A percentile compares a stretch with the other conserved stretches of the same genome.
Conservation (phyloP, 2,329 filamentous ascomycete genomes). For the Colletotrichum horii region DNA sequence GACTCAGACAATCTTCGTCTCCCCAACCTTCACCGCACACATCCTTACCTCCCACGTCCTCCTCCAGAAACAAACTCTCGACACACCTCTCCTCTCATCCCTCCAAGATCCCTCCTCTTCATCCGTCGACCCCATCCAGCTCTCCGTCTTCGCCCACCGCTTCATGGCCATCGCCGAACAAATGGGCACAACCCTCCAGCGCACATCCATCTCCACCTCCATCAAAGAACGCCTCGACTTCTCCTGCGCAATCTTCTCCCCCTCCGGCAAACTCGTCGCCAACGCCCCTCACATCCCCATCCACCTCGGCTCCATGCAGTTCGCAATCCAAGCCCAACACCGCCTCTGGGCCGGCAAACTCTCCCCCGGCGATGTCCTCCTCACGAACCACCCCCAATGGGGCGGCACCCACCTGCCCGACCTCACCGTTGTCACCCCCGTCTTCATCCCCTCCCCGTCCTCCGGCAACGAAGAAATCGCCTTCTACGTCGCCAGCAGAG, state of each 20-base stretch:
- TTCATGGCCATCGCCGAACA: slow-evolving; percentile 67
- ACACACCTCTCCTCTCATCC: not conserved
- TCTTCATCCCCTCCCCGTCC: slow-evolving; percentile 29
- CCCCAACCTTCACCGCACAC: slow-evolving; percentile 29
- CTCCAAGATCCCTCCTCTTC: not conserved
- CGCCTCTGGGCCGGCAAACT: slow-evolving; percentile 36
- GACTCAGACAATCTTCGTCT: slow-evolving; percentile 35
- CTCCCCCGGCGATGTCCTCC: slow-evolving; percentile 41
- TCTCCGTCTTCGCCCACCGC: slow-evolving; percentile 60
- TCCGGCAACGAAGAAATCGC: slow-evolving; percentile 27
- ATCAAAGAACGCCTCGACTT: slow-evolving; percentile 49
- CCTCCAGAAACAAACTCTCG: slow-evolving; percentile 25
- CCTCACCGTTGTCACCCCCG: slow-evolving; percentile 45
- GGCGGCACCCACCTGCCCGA: slow-evolving; percentile 47
- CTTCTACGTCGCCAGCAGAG: slow-evolving; percentile 44
- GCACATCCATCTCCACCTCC: slow-evolving; percentile 57
- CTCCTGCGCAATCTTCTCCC: slow-evolving; percentile 47
- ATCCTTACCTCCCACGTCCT: slow-evolving; percentile 35
- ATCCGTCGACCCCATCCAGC: slow-evolving; percentile 51
- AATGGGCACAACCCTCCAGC: slow-evolving; percentile 62
- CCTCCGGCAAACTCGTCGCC: slow-evolving; percentile 44
- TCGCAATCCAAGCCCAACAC: slow-evolving; percentile 43
- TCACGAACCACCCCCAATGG: slow-evolving; percentile 42
- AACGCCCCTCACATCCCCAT: slow-evolving; percentile 47
- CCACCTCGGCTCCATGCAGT: slow-evolving; percentile 47